A percentile compares a stretch with the other conserved stretches of the same genome.
Evolutionary conservation across 2,329 filamentous ascomycete genomes (phyloP).

Genomic region (Colletotrichum kahawae): DNA sequence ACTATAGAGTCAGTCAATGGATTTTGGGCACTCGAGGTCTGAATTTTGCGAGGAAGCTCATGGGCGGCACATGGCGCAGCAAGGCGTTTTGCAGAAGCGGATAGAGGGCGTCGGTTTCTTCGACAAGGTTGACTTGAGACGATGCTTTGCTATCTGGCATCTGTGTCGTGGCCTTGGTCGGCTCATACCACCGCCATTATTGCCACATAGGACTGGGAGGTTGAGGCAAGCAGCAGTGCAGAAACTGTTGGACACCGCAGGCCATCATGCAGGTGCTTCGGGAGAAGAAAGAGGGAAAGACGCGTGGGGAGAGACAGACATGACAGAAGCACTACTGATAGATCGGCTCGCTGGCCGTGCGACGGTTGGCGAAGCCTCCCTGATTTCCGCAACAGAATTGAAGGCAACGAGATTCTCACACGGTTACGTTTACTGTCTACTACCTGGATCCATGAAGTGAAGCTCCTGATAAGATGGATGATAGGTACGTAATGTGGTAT

Average conservation of each 20-base stretch:
- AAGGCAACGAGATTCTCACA: conserved; percentile 7
- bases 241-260: not conserved
- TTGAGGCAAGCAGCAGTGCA: not conserved
- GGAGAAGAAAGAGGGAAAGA: not conserved
- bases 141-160: not conserved
- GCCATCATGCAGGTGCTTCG: conserved; percentile 7
- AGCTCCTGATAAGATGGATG: not conserved
- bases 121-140: not conserved
- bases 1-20: conserved; percentile 52
- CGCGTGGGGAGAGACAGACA: not conserved
- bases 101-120: not conserved
- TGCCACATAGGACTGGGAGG: not conserved
- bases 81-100: not conserved
- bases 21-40: not conserved
- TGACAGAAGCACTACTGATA: conserved; percentile 12
- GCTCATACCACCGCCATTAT: not conserved
- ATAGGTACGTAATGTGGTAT: not conserved
- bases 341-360: conserved; percentile 7
- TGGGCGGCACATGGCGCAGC: not conserved
- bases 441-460: not conserved
- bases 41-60: not conserved
- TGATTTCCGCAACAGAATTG: conserved; percentile 16
- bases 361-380: conserved; percentile 1
- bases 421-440: not conserved
- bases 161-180: not conserved